A percentile compares a stretch with the other conserved stretches of the same genome.
These are phyloP conservation scores for Orbilia oligospora DNA, from an alignment of 2,329 filamentous ascomycete genomes.

Conservation along the genomic window DNA sequence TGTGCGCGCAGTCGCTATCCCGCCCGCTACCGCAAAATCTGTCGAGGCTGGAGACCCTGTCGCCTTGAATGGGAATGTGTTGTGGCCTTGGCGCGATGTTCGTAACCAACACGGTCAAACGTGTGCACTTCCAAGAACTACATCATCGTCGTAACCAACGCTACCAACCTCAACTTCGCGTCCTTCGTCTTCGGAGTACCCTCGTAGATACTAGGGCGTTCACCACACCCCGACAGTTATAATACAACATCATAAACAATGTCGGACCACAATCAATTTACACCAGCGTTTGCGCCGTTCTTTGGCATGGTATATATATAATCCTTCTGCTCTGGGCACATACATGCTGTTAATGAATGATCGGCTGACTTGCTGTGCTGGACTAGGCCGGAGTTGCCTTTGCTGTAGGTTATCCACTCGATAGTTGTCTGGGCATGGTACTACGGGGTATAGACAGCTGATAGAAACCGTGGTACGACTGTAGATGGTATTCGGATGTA, in stretches of 20 bases:
- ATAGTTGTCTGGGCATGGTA: slow-evolving; percentile 2
- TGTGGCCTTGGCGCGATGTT: slow-evolving; percentile 23
- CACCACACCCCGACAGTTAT: background rate
- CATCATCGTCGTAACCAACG: slow-evolving; percentile 28
- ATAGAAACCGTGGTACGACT: background rate
- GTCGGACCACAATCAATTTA: slow-evolving; percentile 54
- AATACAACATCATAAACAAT: slow-evolving; percentile 2
- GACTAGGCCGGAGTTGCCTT: slow-evolving; percentile 53
- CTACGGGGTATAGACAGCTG: background rate
- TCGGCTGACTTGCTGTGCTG: slow-evolving; percentile 16
- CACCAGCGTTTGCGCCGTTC: slow-evolving; percentile 59
- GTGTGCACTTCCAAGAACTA: slow-evolving; percentile 21
- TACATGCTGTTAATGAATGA: background rate
- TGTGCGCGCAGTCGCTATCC: background rate
- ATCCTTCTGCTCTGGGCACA: background rate
- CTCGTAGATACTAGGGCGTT: background rate
- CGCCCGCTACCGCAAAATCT: background rate
- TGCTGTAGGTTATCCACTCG: slow-evolving; percentile 46
- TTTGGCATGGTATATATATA: slow-evolving; percentile 51
- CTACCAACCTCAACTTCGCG: slow-evolving; percentile 15
- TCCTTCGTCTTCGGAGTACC: slow-evolving; percentile 1
- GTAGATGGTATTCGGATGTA: slow-evolving; percentile 60
- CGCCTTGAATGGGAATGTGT: slow-evolving; percentile 1
- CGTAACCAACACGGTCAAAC: slow-evolving; percentile 14
- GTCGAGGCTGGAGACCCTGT: background rate